Percentiles rank a stretch among this genome's conserved stretches.
Conservation (phyloP, 2,329 filamentous ascomycete species). For the Fusarium irregulare region DNA sequence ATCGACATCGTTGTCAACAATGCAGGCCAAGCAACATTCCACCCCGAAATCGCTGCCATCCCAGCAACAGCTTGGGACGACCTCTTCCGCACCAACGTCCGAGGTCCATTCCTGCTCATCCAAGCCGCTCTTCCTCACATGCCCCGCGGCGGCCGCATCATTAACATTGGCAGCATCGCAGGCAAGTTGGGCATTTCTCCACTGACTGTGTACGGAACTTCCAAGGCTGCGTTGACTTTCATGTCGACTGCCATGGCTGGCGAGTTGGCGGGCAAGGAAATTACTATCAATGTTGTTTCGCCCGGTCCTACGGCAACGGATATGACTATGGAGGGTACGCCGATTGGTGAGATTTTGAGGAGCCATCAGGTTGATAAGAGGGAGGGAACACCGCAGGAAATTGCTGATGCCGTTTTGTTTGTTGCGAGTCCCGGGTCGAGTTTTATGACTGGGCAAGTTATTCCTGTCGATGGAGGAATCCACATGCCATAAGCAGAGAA, state of each 20-base stretch:
- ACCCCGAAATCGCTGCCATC: conserved; percentile 29
- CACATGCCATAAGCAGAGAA: not conserved
- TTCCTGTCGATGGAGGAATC: conserved; percentile 18
- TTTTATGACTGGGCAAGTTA: conserved; percentile 18
- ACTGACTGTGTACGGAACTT: conserved; percentile 49
- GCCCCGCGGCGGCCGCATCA: conserved; percentile 47
- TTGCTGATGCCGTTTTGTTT: conserved; percentile 8
- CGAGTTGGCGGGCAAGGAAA: conserved; percentile 11
- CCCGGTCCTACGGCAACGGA: conserved; percentile 15
- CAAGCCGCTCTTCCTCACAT: conserved; percentile 48
- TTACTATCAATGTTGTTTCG: conserved; percentile 6
- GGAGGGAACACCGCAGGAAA: conserved; percentile 4
- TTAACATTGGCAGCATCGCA: conserved; percentile 51
- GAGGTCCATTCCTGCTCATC: conserved; percentile 48
- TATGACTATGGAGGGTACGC: conserved; percentile 7
- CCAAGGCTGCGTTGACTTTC: conserved; percentile 48
- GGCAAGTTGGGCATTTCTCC: conserved; percentile 47
- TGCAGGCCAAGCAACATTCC: conserved; percentile 12
- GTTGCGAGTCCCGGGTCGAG: conserved; percentile 10
- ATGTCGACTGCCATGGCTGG: conserved; percentile 10
- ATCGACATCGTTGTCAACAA: conserved; percentile 14
- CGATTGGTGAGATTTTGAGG: conserved; percentile 1
- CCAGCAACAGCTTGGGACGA: conserved; percentile 7
- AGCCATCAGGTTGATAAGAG: conserved; percentile 10
- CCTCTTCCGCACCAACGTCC: conserved; percentile 25